phyloP scores from a whole-genome alignment of 2,329 filamentous ascomycete species.

The Lasiodiplodia citricola region DNA sequence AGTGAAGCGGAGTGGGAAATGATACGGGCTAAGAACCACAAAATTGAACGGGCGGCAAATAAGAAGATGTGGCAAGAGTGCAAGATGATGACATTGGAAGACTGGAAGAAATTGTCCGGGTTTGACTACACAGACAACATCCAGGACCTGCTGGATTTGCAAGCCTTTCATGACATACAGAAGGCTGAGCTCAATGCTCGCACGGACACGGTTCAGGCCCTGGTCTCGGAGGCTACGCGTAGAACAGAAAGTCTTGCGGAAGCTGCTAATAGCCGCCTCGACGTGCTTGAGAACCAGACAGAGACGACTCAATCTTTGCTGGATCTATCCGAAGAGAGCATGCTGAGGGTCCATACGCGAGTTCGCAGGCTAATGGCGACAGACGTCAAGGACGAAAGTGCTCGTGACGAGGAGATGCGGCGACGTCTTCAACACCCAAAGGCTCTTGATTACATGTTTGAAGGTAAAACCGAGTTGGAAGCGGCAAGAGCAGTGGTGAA shows the following conservation, averaged over 20 bases:
- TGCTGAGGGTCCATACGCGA: conserved; percentile 1
- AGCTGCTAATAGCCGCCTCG: background rate
- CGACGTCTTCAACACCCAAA: background rate
- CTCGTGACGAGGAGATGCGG: background rate
- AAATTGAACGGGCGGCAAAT: background rate
- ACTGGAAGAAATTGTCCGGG: background rate
- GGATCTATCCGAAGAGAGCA: background rate
- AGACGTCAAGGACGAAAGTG: background rate
- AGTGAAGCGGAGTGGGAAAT: background rate
- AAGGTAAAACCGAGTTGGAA: conserved; percentile 74
- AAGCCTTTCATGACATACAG: conserved; percentile 1
- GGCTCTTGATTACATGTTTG: conserved; percentile 51
- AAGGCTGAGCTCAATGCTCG: conserved; percentile 4
- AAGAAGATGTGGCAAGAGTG: conserved; percentile 5
- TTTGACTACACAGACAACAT: background rate
- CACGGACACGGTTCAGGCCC: background rate
- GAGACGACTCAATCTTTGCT: background rate
- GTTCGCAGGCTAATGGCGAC: background rate
- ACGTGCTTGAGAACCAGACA: background rate
- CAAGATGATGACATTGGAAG: background rate
- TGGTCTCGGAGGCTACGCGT: background rate
- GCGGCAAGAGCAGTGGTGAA: conserved; percentile 50
- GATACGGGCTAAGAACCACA: background rate
- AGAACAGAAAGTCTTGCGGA: background rate
- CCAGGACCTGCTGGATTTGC: background rate